Evolutionary conservation across 1,284 basidiomycete species (phyloP).

Genomic region (Moesziomyces globuligerus): DNA sequence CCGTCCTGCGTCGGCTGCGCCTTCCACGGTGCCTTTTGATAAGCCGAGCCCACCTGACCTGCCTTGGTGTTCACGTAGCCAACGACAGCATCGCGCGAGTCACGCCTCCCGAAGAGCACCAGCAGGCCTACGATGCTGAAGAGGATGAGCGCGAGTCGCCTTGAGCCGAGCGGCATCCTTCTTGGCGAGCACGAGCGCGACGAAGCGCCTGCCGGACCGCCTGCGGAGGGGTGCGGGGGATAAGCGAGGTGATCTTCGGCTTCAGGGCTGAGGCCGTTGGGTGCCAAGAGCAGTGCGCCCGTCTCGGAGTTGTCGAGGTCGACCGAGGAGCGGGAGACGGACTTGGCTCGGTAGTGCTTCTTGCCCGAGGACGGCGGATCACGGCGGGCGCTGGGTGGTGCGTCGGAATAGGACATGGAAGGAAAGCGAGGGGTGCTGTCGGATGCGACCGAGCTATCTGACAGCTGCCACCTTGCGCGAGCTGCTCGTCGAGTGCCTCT

Average conservation of each 20-base stretch:
- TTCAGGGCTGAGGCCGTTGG: constrained; percentile 32
- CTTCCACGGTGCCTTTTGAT: constrained; percentile 31
- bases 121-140: constrained; percentile 33
- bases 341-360: constrained; percentile 43
- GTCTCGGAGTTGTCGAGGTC: constrained; percentile 46
- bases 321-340: constrained; percentile 33
- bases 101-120: constrained; percentile 41
- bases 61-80: constrained; percentile 52
- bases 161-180: constrained; percentile 46
- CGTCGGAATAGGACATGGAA: constrained; percentile 37
- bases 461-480: constrained; percentile 13
- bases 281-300: constrained; percentile 28
- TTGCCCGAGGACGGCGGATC: constrained; percentile 24
- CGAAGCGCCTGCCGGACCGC: constrained; percentile 10
- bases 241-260: constrained; percentile 16
- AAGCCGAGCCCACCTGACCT: constrained; percentile 31
- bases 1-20: constrained; percentile 11
- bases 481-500: constrained; percentile 5
- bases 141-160: constrained; percentile 36
- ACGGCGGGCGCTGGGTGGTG: constrained; percentile 17
- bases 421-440: not conserved
- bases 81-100: constrained; percentile 43
- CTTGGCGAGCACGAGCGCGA: constrained; percentile 20
- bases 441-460: constrained; percentile 2
- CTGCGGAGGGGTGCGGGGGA: constrained; percentile 19